Conservation (phyloP, 2,329 filamentous ascomycete genomes). For the Trichoderma sp. region DNA sequence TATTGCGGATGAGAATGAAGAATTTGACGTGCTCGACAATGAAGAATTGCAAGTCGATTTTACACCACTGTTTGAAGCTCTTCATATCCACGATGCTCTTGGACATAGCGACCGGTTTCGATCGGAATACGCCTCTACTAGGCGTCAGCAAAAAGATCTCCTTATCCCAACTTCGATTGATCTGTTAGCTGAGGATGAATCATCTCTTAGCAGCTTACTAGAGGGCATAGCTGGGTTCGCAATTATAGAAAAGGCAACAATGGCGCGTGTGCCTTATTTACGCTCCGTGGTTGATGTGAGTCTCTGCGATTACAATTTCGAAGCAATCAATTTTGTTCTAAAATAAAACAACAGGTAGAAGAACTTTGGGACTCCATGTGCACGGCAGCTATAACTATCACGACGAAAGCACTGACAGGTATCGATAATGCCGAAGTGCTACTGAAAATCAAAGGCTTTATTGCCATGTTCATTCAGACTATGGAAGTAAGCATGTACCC, state of each 20-base stretch:
- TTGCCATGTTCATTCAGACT: conserved; percentile 94
- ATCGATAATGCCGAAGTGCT: conserved; percentile 88
- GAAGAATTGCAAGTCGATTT: conserved; percentile 96
- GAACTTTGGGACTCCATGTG: conserved; percentile 99
- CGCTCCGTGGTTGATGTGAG: conserved; percentile 79
- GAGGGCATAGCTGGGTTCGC: conserved; percentile 96
- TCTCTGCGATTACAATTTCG: not conserved
- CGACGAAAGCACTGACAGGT: conserved; percentile 73
- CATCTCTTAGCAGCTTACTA: conserved; percentile 82
- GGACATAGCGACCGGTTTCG: conserved; percentile 91
- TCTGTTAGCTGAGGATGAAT: conserved; percentile 78
- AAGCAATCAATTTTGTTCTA: not conserved
- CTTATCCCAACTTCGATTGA: conserved; percentile 76
- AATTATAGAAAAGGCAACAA: conserved; percentile 92
- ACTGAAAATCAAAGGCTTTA: conserved; percentile 90
- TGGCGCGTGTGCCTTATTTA: conserved; percentile 81
- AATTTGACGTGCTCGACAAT: conserved; percentile 93
- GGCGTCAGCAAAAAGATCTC: conserved; percentile 88
- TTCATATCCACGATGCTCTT: conserved; percentile 94
- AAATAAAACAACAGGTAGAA: conserved; percentile 66
- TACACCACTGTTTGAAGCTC: conserved; percentile 86
- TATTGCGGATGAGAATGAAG: conserved; percentile 91
- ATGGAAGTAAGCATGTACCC: conserved; percentile 72
- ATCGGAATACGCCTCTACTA: conserved; percentile 86
- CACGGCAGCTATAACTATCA: conserved; percentile 78